These are phyloP conservation scores for Termitomyces sp. DNA, from an alignment of 768 basidiomycete species.

Conservation along the genomic window DNA sequence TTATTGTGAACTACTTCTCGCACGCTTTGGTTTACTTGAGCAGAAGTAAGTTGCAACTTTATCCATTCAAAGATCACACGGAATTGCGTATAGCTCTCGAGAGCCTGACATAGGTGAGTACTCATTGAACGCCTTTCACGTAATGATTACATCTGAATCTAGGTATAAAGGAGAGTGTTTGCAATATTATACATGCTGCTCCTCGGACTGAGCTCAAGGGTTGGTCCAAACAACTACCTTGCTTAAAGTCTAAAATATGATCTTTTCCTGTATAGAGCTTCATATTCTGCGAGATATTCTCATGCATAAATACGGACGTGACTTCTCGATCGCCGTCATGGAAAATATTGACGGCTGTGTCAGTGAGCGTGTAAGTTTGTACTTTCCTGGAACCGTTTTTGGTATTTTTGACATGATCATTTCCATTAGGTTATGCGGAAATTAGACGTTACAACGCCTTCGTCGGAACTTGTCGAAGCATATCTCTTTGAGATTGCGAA, in stretches of 20 bases:
- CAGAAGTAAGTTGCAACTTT: conserved; percentile 54
- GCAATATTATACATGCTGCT: conserved; percentile 85
- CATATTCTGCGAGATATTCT: conserved; percentile 89
- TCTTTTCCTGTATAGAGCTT: conserved; percentile 51
- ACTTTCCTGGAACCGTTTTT: neutral
- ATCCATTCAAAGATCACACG: neutral
- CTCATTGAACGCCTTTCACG: neutral
- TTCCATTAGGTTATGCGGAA: conserved; percentile 66
- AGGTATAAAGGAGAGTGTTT: conserved; percentile 72
- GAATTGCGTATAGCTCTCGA: conserved; percentile 41
- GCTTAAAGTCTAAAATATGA: neutral
- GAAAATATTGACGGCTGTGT: conserved; percentile 82
- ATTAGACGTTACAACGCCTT: conserved; percentile 62
- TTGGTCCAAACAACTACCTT: conserved; percentile 18
- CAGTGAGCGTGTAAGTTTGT: conserved; percentile 64
- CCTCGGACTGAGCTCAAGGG: conserved; percentile 90
- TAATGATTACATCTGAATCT: neutral
- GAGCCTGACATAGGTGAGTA: conserved; percentile 75
- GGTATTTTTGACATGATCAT: neutral
- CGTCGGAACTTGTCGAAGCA: conserved; percentile 71
- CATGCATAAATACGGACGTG: conserved; percentile 94
- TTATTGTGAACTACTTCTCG: conserved; percentile 90
- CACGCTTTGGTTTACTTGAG: conserved; percentile 89
- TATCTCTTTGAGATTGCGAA: conserved; percentile 88
- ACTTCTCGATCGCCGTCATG: conserved; percentile 81